Evolutionary conservation across 2,329 filamentous ascomycete species (phyloP).

Genomic region (Coniochaeta sp.): DNA sequence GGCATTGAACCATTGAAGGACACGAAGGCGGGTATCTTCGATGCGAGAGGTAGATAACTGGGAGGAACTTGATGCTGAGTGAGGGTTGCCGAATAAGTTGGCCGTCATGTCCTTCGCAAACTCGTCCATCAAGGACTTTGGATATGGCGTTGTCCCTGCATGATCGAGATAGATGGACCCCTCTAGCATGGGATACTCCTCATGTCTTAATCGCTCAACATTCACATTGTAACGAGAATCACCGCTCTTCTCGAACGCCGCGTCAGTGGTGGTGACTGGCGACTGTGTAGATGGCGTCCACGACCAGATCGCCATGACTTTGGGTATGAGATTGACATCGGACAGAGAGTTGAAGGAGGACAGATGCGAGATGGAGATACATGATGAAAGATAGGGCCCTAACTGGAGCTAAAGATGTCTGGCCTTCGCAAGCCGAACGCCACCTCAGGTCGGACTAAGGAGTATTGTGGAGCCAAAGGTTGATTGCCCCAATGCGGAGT

Average conservation of each 20-base stretch:
- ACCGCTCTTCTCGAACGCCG: not conserved
- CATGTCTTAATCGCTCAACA: conserved; percentile 50
- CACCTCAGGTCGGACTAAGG: not conserved
- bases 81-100: conserved; percentile 83
- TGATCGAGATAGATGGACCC: conserved; percentile 82
- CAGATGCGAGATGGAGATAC: not conserved
- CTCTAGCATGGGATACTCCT: conserved; percentile 64
- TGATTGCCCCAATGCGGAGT: not conserved
- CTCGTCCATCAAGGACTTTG: conserved; percentile 71
- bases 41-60: conserved; percentile 68
- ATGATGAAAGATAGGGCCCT: not conserved
- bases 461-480: not conserved
- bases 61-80: conserved; percentile 77
- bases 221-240: conserved; percentile 43
- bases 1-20: conserved; percentile 73
- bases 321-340: not conserved
- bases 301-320: not conserved
- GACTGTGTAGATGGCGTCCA: not conserved
- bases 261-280: not conserved
- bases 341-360: not conserved
- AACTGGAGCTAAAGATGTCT: not conserved
- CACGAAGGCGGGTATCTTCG: conserved; percentile 65
- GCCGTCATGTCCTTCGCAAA: conserved; percentile 75
- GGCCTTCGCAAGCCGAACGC: not conserved
- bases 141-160: conserved; percentile 81